phyloP scores from a whole-genome alignment of 2,329 filamentous ascomycete species.

The Diaporthe humulicola region DNA sequence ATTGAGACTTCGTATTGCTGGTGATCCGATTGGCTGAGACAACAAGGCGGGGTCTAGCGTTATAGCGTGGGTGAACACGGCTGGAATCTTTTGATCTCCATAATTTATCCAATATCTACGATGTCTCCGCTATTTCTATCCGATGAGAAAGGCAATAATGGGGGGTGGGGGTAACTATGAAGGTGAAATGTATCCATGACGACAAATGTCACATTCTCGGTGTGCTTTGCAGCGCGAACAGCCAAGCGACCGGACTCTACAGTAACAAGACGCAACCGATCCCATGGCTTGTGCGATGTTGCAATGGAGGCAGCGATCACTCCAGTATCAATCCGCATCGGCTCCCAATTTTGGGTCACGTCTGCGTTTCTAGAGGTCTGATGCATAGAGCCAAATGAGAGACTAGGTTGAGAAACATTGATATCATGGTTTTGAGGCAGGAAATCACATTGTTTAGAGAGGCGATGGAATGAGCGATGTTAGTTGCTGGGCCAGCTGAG shows the following conservation, averaged over 20 bases:
- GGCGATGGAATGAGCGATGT: neutral
- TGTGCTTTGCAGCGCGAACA: neutral
- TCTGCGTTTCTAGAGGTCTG: neutral
- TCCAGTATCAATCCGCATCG: neutral
- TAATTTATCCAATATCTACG: neutral
- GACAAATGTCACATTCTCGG: neutral
- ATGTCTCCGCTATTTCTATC: neutral
- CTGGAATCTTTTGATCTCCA: neutral
- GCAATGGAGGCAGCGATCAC: neutral
- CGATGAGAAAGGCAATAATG: no score
- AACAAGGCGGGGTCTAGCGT: neutral
- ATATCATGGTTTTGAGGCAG: neutral
- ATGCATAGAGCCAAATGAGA: neutral
- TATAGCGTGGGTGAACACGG: neutral
- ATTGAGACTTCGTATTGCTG: neutral
- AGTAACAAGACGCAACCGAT: no score
- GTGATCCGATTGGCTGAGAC: neutral
- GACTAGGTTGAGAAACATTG: neutral
- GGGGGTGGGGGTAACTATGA: no score
- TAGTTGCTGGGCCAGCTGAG: neutral
- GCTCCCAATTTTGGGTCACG: neutral
- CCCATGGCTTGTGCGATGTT: no score
- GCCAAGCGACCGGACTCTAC: no score
- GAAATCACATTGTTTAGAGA: neutral
- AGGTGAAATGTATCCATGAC: neutral